Evolutionary conservation across 2,329 filamentous ascomycete genomes (phyloP).

Genomic region (Penicillium sp.): DNA sequence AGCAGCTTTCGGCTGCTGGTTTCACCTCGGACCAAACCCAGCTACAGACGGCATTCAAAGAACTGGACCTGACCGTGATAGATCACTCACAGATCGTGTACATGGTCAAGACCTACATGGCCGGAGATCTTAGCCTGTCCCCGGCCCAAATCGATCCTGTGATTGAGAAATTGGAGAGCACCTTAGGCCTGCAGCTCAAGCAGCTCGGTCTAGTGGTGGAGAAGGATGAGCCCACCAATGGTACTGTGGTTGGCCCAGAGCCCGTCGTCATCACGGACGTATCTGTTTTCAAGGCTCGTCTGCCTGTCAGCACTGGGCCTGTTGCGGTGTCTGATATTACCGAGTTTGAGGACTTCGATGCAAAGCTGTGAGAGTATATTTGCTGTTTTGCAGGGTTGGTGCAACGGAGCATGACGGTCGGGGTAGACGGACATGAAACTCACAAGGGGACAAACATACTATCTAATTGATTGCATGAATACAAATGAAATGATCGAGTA

Average conservation of each 20-base stretch:
- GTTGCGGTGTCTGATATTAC: slow-evolving; percentile 70
- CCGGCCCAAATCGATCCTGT: slow-evolving; percentile 51
- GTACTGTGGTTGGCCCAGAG: slow-evolving; percentile 38
- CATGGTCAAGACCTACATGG: slow-evolving; percentile 52
- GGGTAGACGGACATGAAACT: not conserved
- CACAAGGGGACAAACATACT: not conserved
- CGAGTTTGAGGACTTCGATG: slow-evolving; percentile 80
- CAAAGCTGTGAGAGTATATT: slow-evolving; percentile 66
- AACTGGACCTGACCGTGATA: slow-evolving; percentile 45
- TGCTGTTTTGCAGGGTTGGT: not conserved
- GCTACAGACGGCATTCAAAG: slow-evolving; percentile 45
- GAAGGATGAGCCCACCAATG: slow-evolving; percentile 35
- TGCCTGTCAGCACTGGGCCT: slow-evolving; percentile 71
- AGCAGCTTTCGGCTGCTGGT: slow-evolving; percentile 50
- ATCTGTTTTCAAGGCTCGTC: slow-evolving; percentile 71
- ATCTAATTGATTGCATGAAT: not conserved
- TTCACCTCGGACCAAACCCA: slow-evolving; percentile 43
- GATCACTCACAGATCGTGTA: slow-evolving; percentile 52
- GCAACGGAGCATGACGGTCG: not conserved
- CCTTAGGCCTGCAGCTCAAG: slow-evolving; percentile 47
- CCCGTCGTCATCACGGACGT: slow-evolving; percentile 71
- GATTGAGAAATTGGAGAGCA: slow-evolving; percentile 49
- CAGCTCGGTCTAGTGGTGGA: slow-evolving; percentile 43
- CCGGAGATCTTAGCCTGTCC: slow-evolving; percentile 48
- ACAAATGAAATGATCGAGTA: not conserved